A percentile compares a stretch with the other conserved stretches of the same genome.
Conservation (phyloP, 805 yeast genomes). For the Candida chilensis region DNA sequence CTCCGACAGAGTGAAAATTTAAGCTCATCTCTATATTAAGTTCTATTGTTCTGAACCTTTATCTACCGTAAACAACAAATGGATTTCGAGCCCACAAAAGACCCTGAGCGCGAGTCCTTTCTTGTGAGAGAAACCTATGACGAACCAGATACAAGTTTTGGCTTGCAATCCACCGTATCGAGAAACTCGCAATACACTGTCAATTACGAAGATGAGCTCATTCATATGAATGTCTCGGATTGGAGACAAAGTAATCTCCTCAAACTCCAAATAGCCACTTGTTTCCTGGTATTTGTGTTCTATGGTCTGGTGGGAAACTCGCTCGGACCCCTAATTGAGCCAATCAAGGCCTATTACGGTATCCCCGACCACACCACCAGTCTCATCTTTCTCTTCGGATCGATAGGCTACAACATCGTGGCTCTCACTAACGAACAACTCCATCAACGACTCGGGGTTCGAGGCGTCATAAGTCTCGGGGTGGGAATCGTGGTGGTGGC, state of each 20-base stretch:
- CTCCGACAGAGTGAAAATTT: too few relatives aligned
- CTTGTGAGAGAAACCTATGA: too few relatives aligned
- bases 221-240: constrained; percentile 18
- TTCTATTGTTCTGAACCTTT: too few relatives aligned
- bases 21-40: too few relatives aligned
- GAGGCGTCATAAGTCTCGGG: constrained; percentile 25
- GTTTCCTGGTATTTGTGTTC: constrained; percentile 16
- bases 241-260: constrained; percentile 23
- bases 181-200: too few relatives aligned
- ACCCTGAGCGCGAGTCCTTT: too few relatives aligned
- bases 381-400: constrained; percentile 19
- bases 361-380: constrained; percentile 23
- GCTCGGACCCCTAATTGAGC: constrained; percentile 28
- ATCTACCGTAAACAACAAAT: too few relatives aligned
- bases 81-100: too few relatives aligned
- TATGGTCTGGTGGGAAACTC: constrained; percentile 33
- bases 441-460: constrained; percentile 20
- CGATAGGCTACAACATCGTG: constrained; percentile 25
- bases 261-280: constrained; percentile 18
- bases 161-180: too few relatives aligned
- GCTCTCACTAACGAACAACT: constrained; percentile 19
- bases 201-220: constrained; percentile 14
- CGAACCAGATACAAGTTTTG: too few relatives aligned
- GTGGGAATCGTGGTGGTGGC: constrained; percentile 16
- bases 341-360: constrained; percentile 21